Evolutionary conservation across 768 basidiomycete genomes (phyloP), one percentile per base, ranked within the genome.

Genomic region (Gloeostereum incarnatum): DNA sequence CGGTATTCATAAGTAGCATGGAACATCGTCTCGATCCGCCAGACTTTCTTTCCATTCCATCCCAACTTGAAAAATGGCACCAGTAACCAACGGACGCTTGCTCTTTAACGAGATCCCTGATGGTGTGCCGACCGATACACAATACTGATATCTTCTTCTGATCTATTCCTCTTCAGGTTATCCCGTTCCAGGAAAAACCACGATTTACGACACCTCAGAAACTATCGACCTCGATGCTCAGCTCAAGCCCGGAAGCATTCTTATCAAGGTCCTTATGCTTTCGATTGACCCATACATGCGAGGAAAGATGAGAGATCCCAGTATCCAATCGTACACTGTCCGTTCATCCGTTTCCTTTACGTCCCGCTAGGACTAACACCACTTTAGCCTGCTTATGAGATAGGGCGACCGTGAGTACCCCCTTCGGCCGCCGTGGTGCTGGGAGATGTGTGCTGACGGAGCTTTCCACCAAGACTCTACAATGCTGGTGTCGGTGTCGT

Each of bases 161-260:
- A n/a, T n/a, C n/a, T n/a, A n/a, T n/a, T n/a, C n/a, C n/a, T n/a
- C n/a, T n/a, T n/a, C 24, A 41, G 52, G 35, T 16, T 52, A 49
- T 22, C 56, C 32, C 18, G 43, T 30, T 42, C 55, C 41, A 1
- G 56, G 56, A 2, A 46, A 56, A 43, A 58, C 59, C 9, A 56
- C 56, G 2, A 31, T 48, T 14, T 46, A 57, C 36, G 59, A 62
- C 41, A 44, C 23, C 2, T 53, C 36, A 23, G 41, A 47, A 22
- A 53, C 48, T 5, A 63, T 67, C 39, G 65, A 69, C 38, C 36
- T 61, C 11, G 62, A 63, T 21, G 53, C 52, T 2, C 47, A 55
- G 4, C 47, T 61, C 33, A 46, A 58, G 55, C 0, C 54, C 9
- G 41, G 41, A 13, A 38, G 57, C 0, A 32, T 61, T 17, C 43